Evolutionary conservation across 139 green algal species (phyloP).

Genomic region (Zygnema circumcarinatum): DNA sequence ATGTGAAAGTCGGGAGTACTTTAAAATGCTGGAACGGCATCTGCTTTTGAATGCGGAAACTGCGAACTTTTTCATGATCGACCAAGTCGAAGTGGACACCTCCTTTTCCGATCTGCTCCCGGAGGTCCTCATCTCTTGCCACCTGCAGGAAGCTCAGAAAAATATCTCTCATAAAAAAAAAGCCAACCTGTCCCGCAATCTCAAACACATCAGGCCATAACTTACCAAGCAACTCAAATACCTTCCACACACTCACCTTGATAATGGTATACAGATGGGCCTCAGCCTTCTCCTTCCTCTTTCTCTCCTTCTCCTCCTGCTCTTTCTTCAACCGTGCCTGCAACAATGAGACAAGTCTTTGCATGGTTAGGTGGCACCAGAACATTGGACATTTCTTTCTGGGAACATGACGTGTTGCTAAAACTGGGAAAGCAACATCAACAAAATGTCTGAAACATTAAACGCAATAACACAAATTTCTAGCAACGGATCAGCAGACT

Average conservation of each 20-base stretch:
- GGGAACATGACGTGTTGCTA: too few relatives aligned
- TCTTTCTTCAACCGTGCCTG: constrained; percentile 77
- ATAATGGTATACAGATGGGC: constrained; percentile 92
- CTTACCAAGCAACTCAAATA: too few relatives aligned
- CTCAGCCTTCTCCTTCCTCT: constrained; percentile 78
- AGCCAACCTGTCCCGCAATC: not conserved
- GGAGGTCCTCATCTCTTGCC: constrained; percentile 61
- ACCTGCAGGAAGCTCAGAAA: constrained; percentile 72
- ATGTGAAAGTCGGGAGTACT: constrained; percentile 27
- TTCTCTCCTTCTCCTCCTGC: constrained; percentile 76
- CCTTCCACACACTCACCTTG: constrained; percentile 63
- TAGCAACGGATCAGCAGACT: too few relatives aligned
- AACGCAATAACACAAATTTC: too few relatives aligned
- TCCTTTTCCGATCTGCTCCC: constrained; percentile 71
- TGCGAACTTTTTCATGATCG: constrained; percentile 79
- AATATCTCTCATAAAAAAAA: not conserved
- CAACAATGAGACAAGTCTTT: not conserved
- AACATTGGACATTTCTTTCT: too few relatives aligned
- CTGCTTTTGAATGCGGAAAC: constrained; percentile 80
- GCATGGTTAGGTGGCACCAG: too few relatives aligned
- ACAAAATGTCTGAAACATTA: too few relatives aligned
- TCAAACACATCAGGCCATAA: too few relatives aligned
- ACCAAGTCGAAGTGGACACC: constrained; percentile 89
- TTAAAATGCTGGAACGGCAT: constrained; percentile 82
- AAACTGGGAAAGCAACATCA: too few relatives aligned